Evolutionary conservation across 1,139 yeast species (phyloP).

Genomic region (Barnettozyma hawaiiensis): DNA sequence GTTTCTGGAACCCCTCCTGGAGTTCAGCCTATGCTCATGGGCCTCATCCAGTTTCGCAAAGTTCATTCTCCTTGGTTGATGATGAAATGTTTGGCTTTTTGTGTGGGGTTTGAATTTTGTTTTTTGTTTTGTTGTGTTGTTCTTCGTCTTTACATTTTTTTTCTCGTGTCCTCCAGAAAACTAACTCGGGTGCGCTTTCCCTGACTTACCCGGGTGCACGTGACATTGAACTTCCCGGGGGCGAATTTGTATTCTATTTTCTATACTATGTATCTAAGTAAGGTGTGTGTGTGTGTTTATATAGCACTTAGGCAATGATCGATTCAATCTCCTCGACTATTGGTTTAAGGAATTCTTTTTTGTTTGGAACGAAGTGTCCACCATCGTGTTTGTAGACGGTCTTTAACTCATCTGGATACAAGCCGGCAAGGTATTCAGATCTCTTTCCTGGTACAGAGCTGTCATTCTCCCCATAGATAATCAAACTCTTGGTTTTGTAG

Average conservation of each 20-base stretch:
- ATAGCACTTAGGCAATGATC: neutral
- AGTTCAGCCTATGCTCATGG: constrained; percentile 1
- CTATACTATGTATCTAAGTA: no score
- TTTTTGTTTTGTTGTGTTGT: neutral
- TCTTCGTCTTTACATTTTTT: neutral
- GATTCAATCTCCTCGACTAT: constrained; percentile 33
- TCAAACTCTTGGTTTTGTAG: constrained; percentile 29
- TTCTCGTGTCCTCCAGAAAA: no score
- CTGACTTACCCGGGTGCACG: neutral
- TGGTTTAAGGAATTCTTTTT: constrained; percentile 46
- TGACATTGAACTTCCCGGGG: no score
- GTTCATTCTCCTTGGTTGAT: constrained; percentile 14
- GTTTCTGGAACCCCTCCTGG: constrained; percentile 1
- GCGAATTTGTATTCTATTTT: no score
- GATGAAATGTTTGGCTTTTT: no score
- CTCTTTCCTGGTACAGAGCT: constrained; percentile 53
- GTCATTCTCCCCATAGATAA: constrained; percentile 39
- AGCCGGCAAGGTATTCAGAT: constrained; percentile 41
- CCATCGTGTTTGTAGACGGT: constrained; percentile 68
- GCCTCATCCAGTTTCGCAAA: constrained; percentile 20
- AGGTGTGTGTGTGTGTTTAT: no score
- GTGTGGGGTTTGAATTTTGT: neutral
- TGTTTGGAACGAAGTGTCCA: constrained; percentile 79
- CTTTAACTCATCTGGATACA: constrained; percentile 35
- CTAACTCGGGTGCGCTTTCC: neutral